phyloP scores from a whole-genome alignment of 1,284 basidiomycete genomes.

The Cystobasidium sp. region DNA sequence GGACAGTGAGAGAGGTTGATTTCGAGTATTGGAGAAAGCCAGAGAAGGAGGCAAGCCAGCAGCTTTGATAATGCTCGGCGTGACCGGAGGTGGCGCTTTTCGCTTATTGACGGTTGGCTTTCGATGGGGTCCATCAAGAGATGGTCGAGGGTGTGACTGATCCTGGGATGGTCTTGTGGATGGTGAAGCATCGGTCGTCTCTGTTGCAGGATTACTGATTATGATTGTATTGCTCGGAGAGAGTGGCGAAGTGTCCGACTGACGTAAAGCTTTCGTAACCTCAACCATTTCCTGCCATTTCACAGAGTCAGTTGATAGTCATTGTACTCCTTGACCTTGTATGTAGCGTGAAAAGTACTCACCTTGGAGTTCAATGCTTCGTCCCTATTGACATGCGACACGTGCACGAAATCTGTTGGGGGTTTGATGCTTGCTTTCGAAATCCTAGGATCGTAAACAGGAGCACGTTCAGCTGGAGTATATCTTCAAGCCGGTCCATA shows the following conservation, averaged over 20 bases:
- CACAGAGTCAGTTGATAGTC: background rate
- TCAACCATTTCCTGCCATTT: background rate
- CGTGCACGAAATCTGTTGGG: slow-evolving; percentile 27
- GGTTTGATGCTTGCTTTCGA: slow-evolving; percentile 13
- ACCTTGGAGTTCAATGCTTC: slow-evolving; percentile 22
- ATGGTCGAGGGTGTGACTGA: background rate
- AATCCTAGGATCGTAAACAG: background rate
- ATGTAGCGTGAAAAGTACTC: background rate
- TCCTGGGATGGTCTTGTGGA: background rate
- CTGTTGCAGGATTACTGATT: background rate
- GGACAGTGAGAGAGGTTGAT: slow-evolving; percentile 1
- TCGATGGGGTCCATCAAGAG: background rate
- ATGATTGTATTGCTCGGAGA: background rate
- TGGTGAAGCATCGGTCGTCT: background rate
- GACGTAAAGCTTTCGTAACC: background rate
- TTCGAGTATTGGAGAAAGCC: background rate
- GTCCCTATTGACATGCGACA: slow-evolving; percentile 14
- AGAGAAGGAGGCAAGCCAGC: slow-evolving; percentile 33
- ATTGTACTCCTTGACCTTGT: background rate
- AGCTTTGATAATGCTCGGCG: slow-evolving; percentile 42
- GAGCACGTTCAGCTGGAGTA: background rate
- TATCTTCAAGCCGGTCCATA: no score
- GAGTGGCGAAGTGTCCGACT: background rate
- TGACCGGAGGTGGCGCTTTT: slow-evolving; percentile 41
- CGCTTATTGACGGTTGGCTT: slow-evolving; percentile 28